Evolutionary conservation across 2,329 filamentous ascomycete species (phyloP).

Genomic region (Aspergillus tubingensis): DNA sequence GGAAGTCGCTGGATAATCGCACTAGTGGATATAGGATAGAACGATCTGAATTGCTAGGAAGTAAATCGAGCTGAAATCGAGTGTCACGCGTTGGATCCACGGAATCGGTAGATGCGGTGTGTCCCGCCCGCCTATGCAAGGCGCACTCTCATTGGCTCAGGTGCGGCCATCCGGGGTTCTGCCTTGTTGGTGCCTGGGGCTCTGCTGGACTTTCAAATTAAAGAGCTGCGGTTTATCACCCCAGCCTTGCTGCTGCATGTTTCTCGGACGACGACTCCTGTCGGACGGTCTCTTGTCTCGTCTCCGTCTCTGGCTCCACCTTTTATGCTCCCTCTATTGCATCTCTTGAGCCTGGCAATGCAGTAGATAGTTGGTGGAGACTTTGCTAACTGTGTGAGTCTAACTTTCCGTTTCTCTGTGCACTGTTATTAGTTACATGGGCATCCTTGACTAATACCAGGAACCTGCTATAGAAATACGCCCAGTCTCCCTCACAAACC

Average conservation of each 20-base stretch:
- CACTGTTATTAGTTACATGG: constrained; percentile 6
- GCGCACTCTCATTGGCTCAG: constrained; percentile 17
- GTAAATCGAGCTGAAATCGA: too few relatives aligned
- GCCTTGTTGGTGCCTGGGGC: constrained; percentile 37
- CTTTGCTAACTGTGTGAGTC: constrained; percentile 32
- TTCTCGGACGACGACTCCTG: constrained; percentile 38
- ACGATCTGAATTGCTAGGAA: neutral
- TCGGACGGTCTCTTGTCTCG: constrained; percentile 27
- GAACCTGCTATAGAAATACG: constrained; percentile 17
- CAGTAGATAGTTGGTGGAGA: constrained; percentile 26
- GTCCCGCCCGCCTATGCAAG: constrained; percentile 2
- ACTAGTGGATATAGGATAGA: neutral
- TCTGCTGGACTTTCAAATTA: constrained; percentile 20
- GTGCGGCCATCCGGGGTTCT: constrained; percentile 17
- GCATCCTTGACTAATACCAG: constrained; percentile 13
- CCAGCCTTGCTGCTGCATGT: constrained; percentile 30
- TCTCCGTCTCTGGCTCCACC: constrained; percentile 25
- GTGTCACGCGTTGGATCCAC: neutral
- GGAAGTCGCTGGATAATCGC: constrained; percentile 29
- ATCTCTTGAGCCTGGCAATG: constrained; percentile 15
- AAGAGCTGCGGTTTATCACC: constrained; percentile 23
- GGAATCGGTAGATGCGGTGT: constrained; percentile 3
- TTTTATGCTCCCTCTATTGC: constrained; percentile 19
- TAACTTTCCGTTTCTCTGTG: constrained; percentile 3
- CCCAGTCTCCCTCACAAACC: constrained; percentile 5